Evolutionary conservation across 176 grass and related monocot genomes (phyloP), one percentile per base, ranked within the genome.

Genomic region (Themeda triandra): DNA sequence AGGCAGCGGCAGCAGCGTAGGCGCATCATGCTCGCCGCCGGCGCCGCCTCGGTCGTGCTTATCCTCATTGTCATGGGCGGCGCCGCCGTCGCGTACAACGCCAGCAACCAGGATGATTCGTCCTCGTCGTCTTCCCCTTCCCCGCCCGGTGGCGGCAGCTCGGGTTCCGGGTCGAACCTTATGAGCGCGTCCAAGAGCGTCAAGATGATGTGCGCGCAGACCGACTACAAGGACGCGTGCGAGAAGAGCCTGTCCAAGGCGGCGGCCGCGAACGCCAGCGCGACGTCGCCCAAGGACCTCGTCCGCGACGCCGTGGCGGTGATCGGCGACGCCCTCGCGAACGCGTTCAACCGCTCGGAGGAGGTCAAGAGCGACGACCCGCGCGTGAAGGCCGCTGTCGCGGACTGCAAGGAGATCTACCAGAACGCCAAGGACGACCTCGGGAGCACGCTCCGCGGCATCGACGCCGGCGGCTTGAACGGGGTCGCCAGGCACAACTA

Each of bases 381-480:
- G 10, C 76, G 58, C 6, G 86, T 91, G 46, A 89, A 93, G 81
- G 88, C 71, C 17, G 88, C 91, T 21, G 39, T 93, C 18, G 70
- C 83, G 28, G 89, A 93, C 63, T 93, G 94, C 89, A 85, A 78
- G 74, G 94, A 96, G 78, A 41, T 93, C 31, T 89, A 84, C 80
- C 37, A 73, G 36, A 71, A 83, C 75, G 78, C 86, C 13, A 83
- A 19, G 68, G 84, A 63, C 51, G 88, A 96, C 69, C 84, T 96
- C 3, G 54, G 6, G 10, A 77, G 60, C 29, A 91, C 91, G 35
- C 67, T 96, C 77, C 27, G 6, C 0, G 79, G 60, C 66, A 91
- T 96, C 68, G 82, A 93, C 15, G 54, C 40, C 15, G 36, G 71
- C 67, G 46, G 76, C 32, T 32, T 86, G 30, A 78, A 86, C 8